Conservation (phyloP, 2,329 filamentous ascomycete genomes). For the Pestalotiopsis sp. region DNA sequence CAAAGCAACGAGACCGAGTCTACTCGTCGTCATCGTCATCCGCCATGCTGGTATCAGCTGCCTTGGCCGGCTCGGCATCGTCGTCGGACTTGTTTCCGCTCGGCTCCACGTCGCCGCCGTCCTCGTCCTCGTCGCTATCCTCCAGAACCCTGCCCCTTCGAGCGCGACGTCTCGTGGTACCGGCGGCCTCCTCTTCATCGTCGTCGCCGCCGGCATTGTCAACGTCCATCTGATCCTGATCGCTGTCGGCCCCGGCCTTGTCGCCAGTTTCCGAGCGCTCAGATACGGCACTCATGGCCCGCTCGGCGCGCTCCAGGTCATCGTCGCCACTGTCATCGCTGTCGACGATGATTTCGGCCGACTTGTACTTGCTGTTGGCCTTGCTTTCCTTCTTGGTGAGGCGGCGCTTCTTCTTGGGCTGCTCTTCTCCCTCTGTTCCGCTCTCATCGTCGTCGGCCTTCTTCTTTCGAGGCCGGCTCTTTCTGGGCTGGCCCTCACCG, state of each 20-base stretch:
- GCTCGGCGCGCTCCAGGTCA: conserved; percentile 47
- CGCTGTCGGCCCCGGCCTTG: conserved; percentile 25
- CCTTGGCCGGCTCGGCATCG: conserved; percentile 16
- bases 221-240: conserved; percentile 13
- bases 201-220: conserved; percentile 33
- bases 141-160: conserved; percentile 53
- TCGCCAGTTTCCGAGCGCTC: conserved; percentile 31
- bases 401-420: conserved; percentile 64
- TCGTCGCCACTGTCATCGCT: conserved; percentile 57
- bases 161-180: conserved; percentile 41
- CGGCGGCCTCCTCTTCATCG: conserved; percentile 53
- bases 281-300: conserved; percentile 36
- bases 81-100: not conserved
- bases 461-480: conserved; percentile 47
- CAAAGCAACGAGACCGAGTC: not conserved
- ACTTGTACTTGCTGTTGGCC: conserved; percentile 72
- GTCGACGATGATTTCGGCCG: conserved; percentile 79
- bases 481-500: conserved; percentile 40
- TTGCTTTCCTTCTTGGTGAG: conserved; percentile 50
- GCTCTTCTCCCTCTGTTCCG: conserved; percentile 50
- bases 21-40: conserved; percentile 32
- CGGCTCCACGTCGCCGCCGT: conserved; percentile 15
- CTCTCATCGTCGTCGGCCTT: conserved; percentile 61
- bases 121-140: conserved; percentile 58
- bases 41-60: conserved; percentile 34